Evolutionary conservation across 225 moss, liverwort and hornwort genomes (phyloP), one percentile per base, ranked within the genome.

Genomic region (Neckera pumila): DNA sequence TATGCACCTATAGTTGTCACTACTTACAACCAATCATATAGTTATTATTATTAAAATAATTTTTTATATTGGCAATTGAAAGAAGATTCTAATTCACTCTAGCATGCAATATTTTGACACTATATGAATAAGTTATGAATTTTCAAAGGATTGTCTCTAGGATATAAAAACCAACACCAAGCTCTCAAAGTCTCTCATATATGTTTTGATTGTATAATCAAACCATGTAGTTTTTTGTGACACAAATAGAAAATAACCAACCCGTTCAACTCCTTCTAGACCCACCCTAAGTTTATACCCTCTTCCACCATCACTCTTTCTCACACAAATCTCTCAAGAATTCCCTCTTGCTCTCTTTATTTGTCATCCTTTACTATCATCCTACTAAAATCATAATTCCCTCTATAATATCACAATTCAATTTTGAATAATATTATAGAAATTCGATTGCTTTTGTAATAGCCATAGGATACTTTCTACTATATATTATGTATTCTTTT

Each of bases 1-100:
- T 25, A 1, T 4, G 1, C 4, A 0, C 1, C 0, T 40, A 23
- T 23, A 14, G 23, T 69, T 2, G 0, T 40, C 25, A 40, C 8
- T 70, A 70, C 8, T 70, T 40, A 14, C 8, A 70, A 70, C 0
- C 14, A 1, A 70, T 9, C 8, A 38, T 4, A 40, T 4, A 38
- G 0, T 70, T 38, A 7, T 23, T 38, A 69, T 69, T 40, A 38
- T 69, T 2, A 13, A 67, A 69, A 69, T 69, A n/a, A 69, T 23
- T 4, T 7, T 13, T 22, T 13, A 6, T 69, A 22, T 40, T 70
- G 3, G 14, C 4, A 40, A 70, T 40, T 38, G 7, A 38, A 69
- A 69, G 0, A 13, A 67, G 67, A 21, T n/a, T 67, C 21, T 6
- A n/a, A n/a, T 1, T 0, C 12, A 67, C 12, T n/a, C 2, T 16